Evolutionary conservation across 2,329 filamentous ascomycete genomes (phyloP).

Genomic region (Septoria petroselini): DNA sequence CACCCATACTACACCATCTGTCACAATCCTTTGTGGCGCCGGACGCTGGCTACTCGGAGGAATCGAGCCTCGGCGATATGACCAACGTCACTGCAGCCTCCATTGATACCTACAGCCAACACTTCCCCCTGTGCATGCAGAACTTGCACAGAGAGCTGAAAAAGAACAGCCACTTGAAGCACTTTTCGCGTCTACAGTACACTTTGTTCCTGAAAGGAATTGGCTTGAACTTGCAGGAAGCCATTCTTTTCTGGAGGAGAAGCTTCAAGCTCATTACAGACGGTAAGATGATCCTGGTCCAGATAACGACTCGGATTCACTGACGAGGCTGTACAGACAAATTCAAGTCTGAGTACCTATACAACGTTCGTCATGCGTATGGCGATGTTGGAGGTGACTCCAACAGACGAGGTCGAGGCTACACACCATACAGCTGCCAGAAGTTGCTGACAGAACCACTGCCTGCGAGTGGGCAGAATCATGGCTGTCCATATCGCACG

Average conservation of each 20-base stretch:
- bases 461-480: slow-evolving; percentile 75
- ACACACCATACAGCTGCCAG: slow-evolving; percentile 89
- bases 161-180: slow-evolving; percentile 86
- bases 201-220: slow-evolving; percentile 95
- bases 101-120: slow-evolving; percentile 72
- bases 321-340: slow-evolving; percentile 53
- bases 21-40: slow-evolving; percentile 94
- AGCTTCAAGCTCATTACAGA: slow-evolving; percentile 84
- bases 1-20: slow-evolving; percentile 73
- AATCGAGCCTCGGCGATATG: slow-evolving; percentile 57
- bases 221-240: slow-evolving; percentile 87
- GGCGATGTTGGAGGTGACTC: slow-evolving; percentile 92
- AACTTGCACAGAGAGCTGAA: slow-evolving; percentile 82
- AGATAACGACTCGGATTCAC: neutral
- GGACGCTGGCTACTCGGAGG: slow-evolving; percentile 73
- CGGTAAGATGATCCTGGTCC: slow-evolving; percentile 26
- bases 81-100: slow-evolving; percentile 73
- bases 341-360: slow-evolving; percentile 96
- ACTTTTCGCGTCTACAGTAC: slow-evolving; percentile 90
- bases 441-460: slow-evolving; percentile 89
- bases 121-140: slow-evolving; percentile 93
- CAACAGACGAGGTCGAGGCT: slow-evolving; percentile 81
- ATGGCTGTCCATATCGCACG: slow-evolving; percentile 95
- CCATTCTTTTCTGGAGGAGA: slow-evolving; percentile 84
- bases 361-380: slow-evolving; percentile 93